Conservation (phyloP, 106 monocot species). For the Xerophyta viscosa region DNA sequence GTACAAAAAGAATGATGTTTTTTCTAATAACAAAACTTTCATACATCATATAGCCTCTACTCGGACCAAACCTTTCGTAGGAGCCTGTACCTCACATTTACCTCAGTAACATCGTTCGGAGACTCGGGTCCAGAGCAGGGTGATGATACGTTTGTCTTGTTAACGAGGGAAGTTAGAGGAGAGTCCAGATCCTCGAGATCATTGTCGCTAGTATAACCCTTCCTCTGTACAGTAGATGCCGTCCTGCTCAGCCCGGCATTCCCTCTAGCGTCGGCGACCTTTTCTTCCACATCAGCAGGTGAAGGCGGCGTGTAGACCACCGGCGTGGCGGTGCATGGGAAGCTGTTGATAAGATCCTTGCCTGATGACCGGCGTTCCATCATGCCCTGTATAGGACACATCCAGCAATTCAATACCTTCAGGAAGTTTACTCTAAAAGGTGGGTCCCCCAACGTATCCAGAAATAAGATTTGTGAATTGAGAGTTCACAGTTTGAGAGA, state of each 20-base stretch:
- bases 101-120: neutral
- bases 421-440: too few species aligned
- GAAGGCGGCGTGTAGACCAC: slow-evolving; percentile 56
- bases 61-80: slow-evolving; percentile 5
- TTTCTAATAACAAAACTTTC: too few species aligned
- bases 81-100: slow-evolving; percentile 3
- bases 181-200: slow-evolving; percentile 75
- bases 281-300: slow-evolving; percentile 36
- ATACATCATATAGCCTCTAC: too few species aligned
- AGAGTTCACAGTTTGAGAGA: too few species aligned
- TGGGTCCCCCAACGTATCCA: too few species aligned
- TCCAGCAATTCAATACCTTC: neutral
- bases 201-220: slow-evolving; percentile 88
- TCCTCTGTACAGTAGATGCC: slow-evolving; percentile 52
- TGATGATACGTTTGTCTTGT: neutral
- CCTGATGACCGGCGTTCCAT: slow-evolving; percentile 25
- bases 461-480: too few species aligned
- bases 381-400: slow-evolving; percentile 30
- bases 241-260: slow-evolving; percentile 35
- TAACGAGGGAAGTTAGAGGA: slow-evolving; percentile 18
- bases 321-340: slow-evolving; percentile 56
- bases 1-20: too few species aligned
- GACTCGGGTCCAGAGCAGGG: neutral
- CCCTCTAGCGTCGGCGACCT: slow-evolving; percentile 36
- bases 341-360: slow-evolving; percentile 26